Base-by-base conservation (phyloP, 352 stramenopile genomes). In the Elongisporangium prolatum region DNA sequence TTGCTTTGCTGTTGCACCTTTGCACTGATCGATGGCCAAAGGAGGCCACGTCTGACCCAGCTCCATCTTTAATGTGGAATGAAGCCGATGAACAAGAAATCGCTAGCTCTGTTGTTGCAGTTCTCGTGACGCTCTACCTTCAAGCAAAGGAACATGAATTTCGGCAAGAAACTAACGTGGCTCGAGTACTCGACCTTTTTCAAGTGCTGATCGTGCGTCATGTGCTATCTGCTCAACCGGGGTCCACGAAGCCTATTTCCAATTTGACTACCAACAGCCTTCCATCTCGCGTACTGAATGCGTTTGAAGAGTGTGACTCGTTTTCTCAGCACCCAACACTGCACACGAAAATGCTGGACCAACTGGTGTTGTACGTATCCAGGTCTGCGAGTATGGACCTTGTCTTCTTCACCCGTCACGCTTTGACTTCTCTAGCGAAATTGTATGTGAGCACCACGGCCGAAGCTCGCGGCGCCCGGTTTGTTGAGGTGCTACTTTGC, bases 41-140 rank as follows among this genome's bases (percentile, higher is more conserved):
- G 25, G 64, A 68, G 2, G 14, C 62, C n/a, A 59, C 70, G 16
- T 21, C 14, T 7, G 57, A 66, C 24, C 58, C 60, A 48, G 48
- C 59, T 14, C 50, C 51, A 10, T 24, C 25, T 2, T 51, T 56
- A 20, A 52, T 55, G 37, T 80, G 65, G 71, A 84, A 77, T 56
- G 83, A 91, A 69, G 84, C 91, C 22, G 80, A 92, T 9, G 84
- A 93, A 44, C 75, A 89, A 55, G 86, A 95, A 50, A 91, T 93
- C 54, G 83, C 80, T 9, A 89, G 81, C 55, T 65, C 80, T 0
- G 81, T 95, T 9, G 86, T 95, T 3, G 74, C 72, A 0, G 84
- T 91, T 21, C 53, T 91, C 1, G 75, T 92, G 47, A 86, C 73
- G n/a, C 67, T 95, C 6, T 95, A 95, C 54, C 70, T 70, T 9